Percentiles rank a stretch among this genome's conserved stretches.
These are phyloP conservation scores for Euphrasia arctica DNA, from an alignment of 305 asterid species.

Conservation along the genomic window DNA sequence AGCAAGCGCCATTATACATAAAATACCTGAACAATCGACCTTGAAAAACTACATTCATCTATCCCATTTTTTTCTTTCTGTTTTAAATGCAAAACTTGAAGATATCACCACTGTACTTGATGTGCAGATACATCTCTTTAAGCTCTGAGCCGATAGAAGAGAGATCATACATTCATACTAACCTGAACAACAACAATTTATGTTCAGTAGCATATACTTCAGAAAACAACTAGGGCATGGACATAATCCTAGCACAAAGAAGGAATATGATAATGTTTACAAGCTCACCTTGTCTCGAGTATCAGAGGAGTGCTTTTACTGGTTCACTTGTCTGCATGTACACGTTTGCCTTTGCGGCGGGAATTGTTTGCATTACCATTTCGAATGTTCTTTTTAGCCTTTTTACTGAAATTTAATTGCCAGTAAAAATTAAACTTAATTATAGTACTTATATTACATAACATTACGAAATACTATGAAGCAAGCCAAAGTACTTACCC, in stretches of 20 bases:
- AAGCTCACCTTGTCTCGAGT: slow-evolving; percentile 35
- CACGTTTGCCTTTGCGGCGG: slow-evolving; percentile 82
- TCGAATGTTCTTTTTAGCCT: slow-evolving; percentile 37
- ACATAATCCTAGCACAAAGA: background rate
- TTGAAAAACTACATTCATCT: slow-evolving; percentile 34
- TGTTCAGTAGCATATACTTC: slow-evolving; percentile 8
- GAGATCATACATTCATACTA: slow-evolving; percentile 5
- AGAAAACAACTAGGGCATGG: background rate
- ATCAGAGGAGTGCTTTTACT: slow-evolving; percentile 17
- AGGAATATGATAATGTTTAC: background rate
- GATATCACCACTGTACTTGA: slow-evolving; percentile 25
- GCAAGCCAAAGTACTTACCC: slow-evolving; percentile 59
- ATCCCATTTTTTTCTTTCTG: slow-evolving; percentile 30
- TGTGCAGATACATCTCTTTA: slow-evolving; percentile 23
- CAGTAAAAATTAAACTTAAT: slow-evolving; percentile 5
- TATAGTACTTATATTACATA: too few relatives aligned
- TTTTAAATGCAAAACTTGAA: slow-evolving; percentile 25
- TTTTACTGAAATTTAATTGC: slow-evolving; percentile 44
- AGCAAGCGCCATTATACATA: slow-evolving; percentile 32
- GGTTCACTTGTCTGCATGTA: slow-evolving; percentile 55
- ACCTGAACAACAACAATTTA: slow-evolving; percentile 25
- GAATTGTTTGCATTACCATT: slow-evolving; percentile 44
- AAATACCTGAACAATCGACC: slow-evolving; percentile 26
- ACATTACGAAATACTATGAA: too few relatives aligned
- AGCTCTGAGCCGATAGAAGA: slow-evolving; percentile 20